Evolutionary conservation across 2,329 filamentous ascomycete species (phyloP).

Genomic region (Aspergillus hortae): DNA sequence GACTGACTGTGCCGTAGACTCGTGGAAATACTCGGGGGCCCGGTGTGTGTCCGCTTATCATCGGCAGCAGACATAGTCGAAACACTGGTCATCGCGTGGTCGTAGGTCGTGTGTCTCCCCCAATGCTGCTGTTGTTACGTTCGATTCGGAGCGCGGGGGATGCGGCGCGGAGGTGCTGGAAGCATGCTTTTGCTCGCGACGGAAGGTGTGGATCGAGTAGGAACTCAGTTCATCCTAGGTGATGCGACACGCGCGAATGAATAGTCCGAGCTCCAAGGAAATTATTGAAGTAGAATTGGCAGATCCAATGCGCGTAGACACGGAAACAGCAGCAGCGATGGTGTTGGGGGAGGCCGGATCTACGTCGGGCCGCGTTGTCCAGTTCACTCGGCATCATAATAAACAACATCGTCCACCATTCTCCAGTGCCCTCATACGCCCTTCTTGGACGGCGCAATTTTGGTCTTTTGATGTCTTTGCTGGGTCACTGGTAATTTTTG

Average conservation of each 20-base stretch:
- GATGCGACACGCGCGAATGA: not conserved
- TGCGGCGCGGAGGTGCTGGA: slow-evolving; percentile 7
- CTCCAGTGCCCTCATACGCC: not conserved
- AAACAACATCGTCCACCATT: slow-evolving; percentile 3
- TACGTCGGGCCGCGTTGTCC: slow-evolving; percentile 31
- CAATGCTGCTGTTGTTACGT: not conserved
- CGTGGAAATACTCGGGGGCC: slow-evolving; percentile 13
- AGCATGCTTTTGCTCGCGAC: slow-evolving; percentile 8
- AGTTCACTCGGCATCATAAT: slow-evolving; percentile 25
- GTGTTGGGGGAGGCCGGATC: slow-evolving; percentile 23
- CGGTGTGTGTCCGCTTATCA: slow-evolving; percentile 15
- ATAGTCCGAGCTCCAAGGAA: not conserved
- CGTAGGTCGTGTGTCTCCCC: not conserved
- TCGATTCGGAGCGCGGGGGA: slow-evolving; percentile 12
- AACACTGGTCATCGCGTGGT: slow-evolving; percentile 18
- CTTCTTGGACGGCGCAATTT: not conserved
- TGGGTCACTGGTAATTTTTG: slow-evolving; percentile 4
- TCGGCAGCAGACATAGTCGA: slow-evolving; percentile 21
- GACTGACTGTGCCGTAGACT: slow-evolving; percentile 29
- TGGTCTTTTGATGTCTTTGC: slow-evolving; percentile 2
- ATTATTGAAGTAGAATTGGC: not conserved
- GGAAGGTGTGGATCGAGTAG: not conserved
- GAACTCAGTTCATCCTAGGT: slow-evolving; percentile 5
- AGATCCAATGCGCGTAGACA: slow-evolving; percentile 2
- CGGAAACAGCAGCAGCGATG: slow-evolving; percentile 2